Percentiles rank a stretch among this genome's conserved stretches.
These are phyloP conservation scores for Hibiscus syriacus DNA, from an alignment of 345 rosid genomes.

Conservation along the genomic window DNA sequence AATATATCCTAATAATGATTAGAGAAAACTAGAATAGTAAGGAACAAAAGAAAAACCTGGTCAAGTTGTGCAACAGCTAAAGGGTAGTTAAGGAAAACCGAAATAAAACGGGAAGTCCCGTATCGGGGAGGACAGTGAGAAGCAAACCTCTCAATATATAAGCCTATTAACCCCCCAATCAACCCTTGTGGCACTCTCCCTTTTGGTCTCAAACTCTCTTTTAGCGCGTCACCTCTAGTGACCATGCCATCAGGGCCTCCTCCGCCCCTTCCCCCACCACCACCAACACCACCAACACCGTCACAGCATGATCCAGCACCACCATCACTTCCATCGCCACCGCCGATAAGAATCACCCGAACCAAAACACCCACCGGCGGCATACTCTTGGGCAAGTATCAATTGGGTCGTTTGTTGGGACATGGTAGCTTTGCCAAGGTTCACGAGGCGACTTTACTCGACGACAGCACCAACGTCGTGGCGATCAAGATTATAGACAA, in stretches of 20 bases:
- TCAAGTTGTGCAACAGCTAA: too few species aligned
- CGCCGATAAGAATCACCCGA: conserved; percentile 6
- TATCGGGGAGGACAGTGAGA: too few species aligned
- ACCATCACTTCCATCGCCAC: too few species aligned
- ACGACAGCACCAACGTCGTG: conserved; percentile 39
- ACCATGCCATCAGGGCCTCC: conserved; percentile 16
- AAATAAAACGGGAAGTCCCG: too few species aligned
- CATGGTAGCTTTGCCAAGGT: conserved; percentile 90
- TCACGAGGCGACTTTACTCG: conserved; percentile 64
- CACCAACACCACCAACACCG: neutral
- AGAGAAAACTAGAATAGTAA: too few species aligned
- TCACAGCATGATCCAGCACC: neutral
- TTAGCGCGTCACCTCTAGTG: neutral
- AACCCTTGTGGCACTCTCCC: neutral
- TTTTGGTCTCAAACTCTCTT: neutral
- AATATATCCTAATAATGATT: too few species aligned
- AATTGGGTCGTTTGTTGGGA: conserved; percentile 53
- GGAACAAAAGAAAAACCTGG: too few species aligned
- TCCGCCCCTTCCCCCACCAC: neutral
- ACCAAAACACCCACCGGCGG: conserved; percentile 6
- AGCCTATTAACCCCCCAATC: too few species aligned
- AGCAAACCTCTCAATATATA: too few species aligned
- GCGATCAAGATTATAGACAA: conserved; percentile 75
- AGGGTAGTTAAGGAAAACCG: too few species aligned
- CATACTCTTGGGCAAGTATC: conserved; percentile 50